phyloP scores from a whole-genome alignment of 306 rosid genomes.

The Castanospermum australe region DNA sequence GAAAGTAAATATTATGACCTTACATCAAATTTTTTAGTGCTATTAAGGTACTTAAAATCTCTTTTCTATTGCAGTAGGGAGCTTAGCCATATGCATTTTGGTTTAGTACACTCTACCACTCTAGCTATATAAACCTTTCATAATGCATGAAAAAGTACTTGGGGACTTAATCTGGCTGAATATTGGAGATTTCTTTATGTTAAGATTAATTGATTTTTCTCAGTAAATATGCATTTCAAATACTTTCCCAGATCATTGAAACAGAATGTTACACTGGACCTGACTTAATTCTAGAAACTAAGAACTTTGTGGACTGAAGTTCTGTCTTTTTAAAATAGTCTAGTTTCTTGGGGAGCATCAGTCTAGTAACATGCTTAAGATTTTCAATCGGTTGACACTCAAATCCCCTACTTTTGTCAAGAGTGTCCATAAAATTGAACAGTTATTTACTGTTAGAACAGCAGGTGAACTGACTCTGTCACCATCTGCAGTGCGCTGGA shows the following conservation, averaged over 20 bases:
- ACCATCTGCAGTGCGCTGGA: slow-evolving; percentile 80
- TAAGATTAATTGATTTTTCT: neutral
- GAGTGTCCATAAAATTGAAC: slow-evolving; percentile 8
- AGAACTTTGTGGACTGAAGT: neutral
- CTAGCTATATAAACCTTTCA: neutral
- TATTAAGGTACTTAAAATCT: neutral
- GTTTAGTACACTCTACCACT: neutral
- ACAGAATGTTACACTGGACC: neutral
- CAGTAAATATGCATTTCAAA: neutral
- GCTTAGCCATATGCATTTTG: neutral
- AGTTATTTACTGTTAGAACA: slow-evolving; percentile 1
- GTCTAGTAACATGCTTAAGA: neutral
- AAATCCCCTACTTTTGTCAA: neutral
- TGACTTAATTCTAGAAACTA: neutral
- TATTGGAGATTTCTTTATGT: neutral
- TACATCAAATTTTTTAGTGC: neutral
- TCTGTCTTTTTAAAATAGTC: neutral
- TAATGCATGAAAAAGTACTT: neutral
- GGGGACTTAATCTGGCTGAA: slow-evolving; percentile 5
- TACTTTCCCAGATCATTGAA: neutral
- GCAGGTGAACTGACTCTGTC: slow-evolving; percentile 28
- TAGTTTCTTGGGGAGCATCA: neutral
- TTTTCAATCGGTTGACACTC: neutral
- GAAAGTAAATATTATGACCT: neutral
- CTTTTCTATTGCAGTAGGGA: neutral